Evolutionary conservation across 495 filamentous ascomycete species (phyloP).

Genomic region (Penicillium riverlandense): DNA sequence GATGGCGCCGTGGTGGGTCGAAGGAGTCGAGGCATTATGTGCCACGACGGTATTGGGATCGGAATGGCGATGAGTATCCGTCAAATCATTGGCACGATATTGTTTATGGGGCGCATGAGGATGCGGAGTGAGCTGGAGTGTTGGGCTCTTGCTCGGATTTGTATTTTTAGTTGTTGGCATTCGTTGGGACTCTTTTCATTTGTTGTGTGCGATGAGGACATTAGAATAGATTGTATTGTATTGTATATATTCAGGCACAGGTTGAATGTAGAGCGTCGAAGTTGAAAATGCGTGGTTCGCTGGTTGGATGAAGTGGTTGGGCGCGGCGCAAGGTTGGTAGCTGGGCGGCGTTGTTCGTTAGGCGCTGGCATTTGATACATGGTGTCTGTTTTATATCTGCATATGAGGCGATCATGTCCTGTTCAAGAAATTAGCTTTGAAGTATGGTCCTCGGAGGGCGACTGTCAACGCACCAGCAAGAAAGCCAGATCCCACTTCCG

Average conservation of each 20-base stretch:
- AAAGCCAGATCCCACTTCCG: constrained; percentile 37
- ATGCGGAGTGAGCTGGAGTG: not conserved
- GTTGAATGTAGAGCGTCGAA: constrained; percentile 18
- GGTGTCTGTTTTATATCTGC: constrained; percentile 30
- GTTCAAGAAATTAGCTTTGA: constrained; percentile 2
- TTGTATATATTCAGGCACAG: constrained; percentile 14
- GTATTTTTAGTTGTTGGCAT: not conserved
- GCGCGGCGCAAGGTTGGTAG: constrained; percentile 28
- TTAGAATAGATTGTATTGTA: not conserved
- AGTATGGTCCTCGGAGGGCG: not conserved
- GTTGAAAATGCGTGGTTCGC: constrained; percentile 1
- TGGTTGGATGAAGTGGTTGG: constrained; percentile 3
- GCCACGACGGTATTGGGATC: constrained; percentile 24
- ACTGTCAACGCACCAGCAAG: constrained; percentile 26
- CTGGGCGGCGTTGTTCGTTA: constrained; percentile 31
- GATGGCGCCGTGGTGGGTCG: not conserved
- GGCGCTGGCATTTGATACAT: constrained; percentile 30
- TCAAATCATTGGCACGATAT: constrained; percentile 19
- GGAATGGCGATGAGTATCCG: constrained; percentile 17
- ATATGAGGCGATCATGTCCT: constrained; percentile 39
- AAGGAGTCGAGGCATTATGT: constrained; percentile 8
- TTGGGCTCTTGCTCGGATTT: not conserved
- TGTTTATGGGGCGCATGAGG: constrained; percentile 13
- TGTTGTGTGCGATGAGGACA: not conserved
- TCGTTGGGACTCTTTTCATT: not conserved